These are phyloP conservation scores for Hymenoscyphus scutula DNA, from an alignment of 2,329 filamentous ascomycete species.

Conservation along the genomic window DNA sequence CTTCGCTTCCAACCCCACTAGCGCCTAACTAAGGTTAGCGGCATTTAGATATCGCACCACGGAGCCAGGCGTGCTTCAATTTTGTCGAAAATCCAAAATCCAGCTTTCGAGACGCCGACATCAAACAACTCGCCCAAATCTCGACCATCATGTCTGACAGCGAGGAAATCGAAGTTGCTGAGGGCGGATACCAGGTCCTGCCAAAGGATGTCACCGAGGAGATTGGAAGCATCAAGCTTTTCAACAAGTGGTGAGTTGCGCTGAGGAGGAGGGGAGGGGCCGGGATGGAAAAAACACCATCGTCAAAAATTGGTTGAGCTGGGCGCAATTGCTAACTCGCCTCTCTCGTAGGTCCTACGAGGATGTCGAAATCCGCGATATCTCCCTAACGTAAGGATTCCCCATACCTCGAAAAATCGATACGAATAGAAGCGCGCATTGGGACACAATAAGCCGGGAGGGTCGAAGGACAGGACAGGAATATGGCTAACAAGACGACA, in stretches of 20 bases:
- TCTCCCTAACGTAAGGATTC: constrained; percentile 92
- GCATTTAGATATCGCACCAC: constrained; percentile 6
- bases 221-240: constrained; percentile 91
- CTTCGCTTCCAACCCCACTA: constrained; percentile 8
- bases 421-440: constrained; percentile 11
- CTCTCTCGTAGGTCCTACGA: constrained; percentile 94
- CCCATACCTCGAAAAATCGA: constrained; percentile 26
- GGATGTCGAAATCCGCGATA: constrained; percentile 99
- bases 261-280: constrained; percentile 8
- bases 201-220: constrained; percentile 90
- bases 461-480: constrained; percentile 5
- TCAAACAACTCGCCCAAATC: constrained; percentile 6
- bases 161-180: constrained; percentile 15
- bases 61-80: constrained; percentile 5
- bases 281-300: constrained; percentile 7
- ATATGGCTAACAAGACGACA: constrained; percentile 45
- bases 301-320: not conserved
- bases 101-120: constrained; percentile 4
- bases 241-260: constrained; percentile 77
- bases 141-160: constrained; percentile 16
- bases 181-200: constrained; percentile 52
- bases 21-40: constrained; percentile 4
- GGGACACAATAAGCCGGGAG: not conserved
- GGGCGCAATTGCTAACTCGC: constrained; percentile 12
- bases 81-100: constrained; percentile 10